Evolutionary conservation across 2,329 filamentous ascomycete genomes (phyloP), one percentile per base, ranked within the genome.

Genomic region (Fusarium sambucinum): DNA sequence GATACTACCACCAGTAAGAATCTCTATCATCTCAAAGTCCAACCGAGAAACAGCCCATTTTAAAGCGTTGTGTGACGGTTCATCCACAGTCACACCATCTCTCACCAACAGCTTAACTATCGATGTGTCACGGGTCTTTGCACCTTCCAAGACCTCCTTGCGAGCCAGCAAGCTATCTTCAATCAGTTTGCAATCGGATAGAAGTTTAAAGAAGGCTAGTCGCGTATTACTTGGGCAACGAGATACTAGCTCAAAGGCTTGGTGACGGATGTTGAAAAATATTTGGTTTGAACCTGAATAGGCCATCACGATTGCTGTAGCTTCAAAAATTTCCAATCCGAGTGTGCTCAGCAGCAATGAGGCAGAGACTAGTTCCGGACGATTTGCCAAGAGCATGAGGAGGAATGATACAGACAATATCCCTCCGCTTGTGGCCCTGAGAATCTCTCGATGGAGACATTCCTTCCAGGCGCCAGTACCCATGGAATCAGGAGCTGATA

Each of bases 11-110:
- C 16, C 16, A 2, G 25, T 51, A 1, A 68, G 21, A 9, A 62
- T 7, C 5, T 69, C 55, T 2, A 68, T 19, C 3, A 62, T 32
- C 2, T 25, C 19, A 9, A 57, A 62, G 33, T 68, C 65, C 1
- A 66, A 12, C 0, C 51, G 40, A 3, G 55, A 61, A 0, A 62
- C 17, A 3, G 51, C 60, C 51, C 29, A 57, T 2, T 55, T 35
- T 0, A 68, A 16, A 4, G 65, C 55, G 10, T 59, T 59, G 6
- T 63, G 46, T 6, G 58, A 38, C 2, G 38, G 35, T 2, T 16
- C 41, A 7, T 69, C 60, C 0, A 69, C 21, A 5, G 13, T 25
- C 3, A 62, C 60, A 3, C 47, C 66, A 0, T 51, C 47, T 17
- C 44, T 27, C 0, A 69, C 38, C 2, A 68, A 40, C 7, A 68